Evolutionary conservation across 768 basidiomycete species (phyloP).

Genomic region (Auricularia heimuer): DNA sequence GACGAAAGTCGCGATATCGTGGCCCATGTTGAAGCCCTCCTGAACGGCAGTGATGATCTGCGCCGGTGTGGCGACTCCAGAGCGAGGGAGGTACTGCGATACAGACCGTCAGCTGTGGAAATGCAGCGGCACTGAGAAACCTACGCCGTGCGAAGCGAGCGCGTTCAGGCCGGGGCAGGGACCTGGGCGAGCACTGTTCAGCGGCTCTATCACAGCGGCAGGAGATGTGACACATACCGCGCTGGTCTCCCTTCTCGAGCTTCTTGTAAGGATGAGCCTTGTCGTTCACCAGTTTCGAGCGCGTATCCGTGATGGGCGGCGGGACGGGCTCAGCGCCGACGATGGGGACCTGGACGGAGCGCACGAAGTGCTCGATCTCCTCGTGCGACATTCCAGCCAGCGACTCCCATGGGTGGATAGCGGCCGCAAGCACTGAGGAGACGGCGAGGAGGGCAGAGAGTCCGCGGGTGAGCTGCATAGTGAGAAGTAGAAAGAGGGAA

Average conservation of each 20-base stretch:
- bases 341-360: neutral
- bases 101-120: neutral
- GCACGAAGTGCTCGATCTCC: constrained; percentile 1
- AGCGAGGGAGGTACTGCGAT: constrained; percentile 4
- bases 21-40: constrained; percentile 10
- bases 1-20: constrained; percentile 4
- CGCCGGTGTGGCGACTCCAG: constrained; percentile 6
- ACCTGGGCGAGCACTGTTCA: constrained; percentile 1
- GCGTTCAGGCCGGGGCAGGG: constrained; percentile 10
- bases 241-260: neutral
- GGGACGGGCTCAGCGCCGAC: neutral
- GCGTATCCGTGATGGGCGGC: neutral
- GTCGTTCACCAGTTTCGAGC: constrained; percentile 6
- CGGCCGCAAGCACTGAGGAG: too few species aligned
- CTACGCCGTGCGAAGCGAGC: constrained; percentile 6
- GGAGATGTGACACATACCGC: neutral
- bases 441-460: too few species aligned
- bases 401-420: neutral
- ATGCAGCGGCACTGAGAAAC: neutral
- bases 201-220: too few species aligned
- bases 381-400: constrained; percentile 4
- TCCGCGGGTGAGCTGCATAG: too few species aligned
- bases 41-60: constrained; percentile 7
- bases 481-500: too few species aligned
- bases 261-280: constrained; percentile 1